Conservation (phyloP, 352 stramenopile genomes). For the Phytophthora ohioensis region DNA sequence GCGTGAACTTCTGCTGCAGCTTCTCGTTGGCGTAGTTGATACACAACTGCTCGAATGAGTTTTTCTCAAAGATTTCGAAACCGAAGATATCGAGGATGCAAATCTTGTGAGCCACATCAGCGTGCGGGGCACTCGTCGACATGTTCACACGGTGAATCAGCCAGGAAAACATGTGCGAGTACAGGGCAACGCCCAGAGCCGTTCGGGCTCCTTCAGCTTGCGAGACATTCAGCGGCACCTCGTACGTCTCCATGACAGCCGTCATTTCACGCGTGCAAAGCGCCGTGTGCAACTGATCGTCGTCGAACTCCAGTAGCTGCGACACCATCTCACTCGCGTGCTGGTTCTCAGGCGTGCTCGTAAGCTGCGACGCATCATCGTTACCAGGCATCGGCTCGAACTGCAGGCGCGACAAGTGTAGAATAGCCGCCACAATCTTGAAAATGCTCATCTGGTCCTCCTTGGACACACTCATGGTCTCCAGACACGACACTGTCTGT, state of each 20-base stretch:
- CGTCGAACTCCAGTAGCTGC: constrained; percentile 72
- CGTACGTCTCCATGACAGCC: constrained; percentile 82
- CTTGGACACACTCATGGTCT: constrained; percentile 76
- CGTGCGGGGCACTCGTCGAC: constrained; percentile 69
- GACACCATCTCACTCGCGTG: constrained; percentile 59
- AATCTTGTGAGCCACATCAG: constrained; percentile 74
- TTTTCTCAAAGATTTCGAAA: constrained; percentile 97
- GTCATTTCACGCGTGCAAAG: constrained; percentile 87
- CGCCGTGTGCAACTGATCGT: constrained; percentile 71
- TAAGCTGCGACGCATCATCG: constrained; percentile 75
- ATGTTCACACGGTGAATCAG: constrained; percentile 92
- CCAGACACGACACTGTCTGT: constrained; percentile 77
- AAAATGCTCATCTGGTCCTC: constrained; percentile 82
- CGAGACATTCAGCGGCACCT: constrained; percentile 85
- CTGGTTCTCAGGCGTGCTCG: constrained; percentile 58
- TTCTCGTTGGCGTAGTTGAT: constrained; percentile 98
- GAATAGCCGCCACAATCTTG: constrained; percentile 81
- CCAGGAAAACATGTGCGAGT: constrained; percentile 97
- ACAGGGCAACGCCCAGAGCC: constrained; percentile 87
- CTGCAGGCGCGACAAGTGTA: constrained; percentile 83
- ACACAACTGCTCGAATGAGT: constrained; percentile 96
- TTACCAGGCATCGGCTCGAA: constrained; percentile 67
- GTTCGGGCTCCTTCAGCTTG: constrained; percentile 84
- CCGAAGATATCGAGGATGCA: constrained; percentile 98
- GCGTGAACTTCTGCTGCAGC: constrained; percentile 94